Base-by-base conservation (phyloP, 345 rosid genomes). In the Gossypium arboreum region DNA sequence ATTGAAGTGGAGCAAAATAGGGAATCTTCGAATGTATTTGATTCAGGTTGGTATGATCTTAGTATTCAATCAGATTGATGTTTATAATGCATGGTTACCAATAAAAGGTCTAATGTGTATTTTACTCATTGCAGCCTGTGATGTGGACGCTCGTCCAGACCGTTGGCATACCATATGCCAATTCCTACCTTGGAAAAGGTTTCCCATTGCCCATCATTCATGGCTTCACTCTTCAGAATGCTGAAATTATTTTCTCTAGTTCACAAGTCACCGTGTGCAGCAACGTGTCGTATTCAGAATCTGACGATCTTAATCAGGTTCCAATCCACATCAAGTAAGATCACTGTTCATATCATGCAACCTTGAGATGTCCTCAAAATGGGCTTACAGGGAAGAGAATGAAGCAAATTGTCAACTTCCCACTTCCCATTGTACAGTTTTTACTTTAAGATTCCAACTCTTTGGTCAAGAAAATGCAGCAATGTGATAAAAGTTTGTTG, bases 71-170 rank as follows among this genome's bases (percentile, higher is more conserved):
- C 45, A 18, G 2, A 12, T 56, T 44, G 24, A 50, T 7, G 43
- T 71, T 15, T 18, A 52, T 60, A 4, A 27, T 60, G 9, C 11
- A 34, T 27, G 65, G 7, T 60, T 52, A 57, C 34, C 9, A 17
- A 2, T 22, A 20, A 56, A 67, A 43, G 47, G 17, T 9, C 47
- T 10, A 20, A 45, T 34, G 15, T 25, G 1, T 51, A 24, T 47
- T 16, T 57, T 48, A 45, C 54, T 45, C 41, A 7, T 65, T 86
- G 78, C 94, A 95, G 99, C 99, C 99, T 5, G 85, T 94, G 29
- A 85, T 94, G 79, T 89, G 97, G 98, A 91, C 97, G 18, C 79
- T 88, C 54, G 90, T 91, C 43, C 88, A 92, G 81, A 94, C 98
- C 0, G 92, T 90, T 64, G 89, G 88, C 80, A 78, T 94, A 81